Evolutionary conservation across 164 flowering plant species (phyloP), one percentile per base, ranked within the genome.

Genomic region (Paratinospora sagittata): DNA sequence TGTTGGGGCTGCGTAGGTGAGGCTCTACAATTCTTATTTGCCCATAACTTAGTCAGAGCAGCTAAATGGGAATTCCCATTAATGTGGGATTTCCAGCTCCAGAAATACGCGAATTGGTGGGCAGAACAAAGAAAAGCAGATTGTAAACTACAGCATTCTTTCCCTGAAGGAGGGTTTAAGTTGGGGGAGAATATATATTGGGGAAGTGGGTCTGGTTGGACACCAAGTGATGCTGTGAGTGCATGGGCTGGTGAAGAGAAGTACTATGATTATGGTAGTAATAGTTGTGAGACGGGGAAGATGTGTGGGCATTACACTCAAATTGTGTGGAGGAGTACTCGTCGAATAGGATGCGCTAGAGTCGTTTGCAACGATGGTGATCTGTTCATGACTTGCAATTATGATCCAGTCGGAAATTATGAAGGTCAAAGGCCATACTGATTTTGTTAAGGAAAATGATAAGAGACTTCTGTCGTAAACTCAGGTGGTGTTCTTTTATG

Each of bases 291-390:
- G 33, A 75, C 11, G 0, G 90, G 85, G 0, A 76, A 87, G 43
- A 65, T 82, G 82, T 95, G 98, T 73, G 97, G 97, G 2, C 97
- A 92, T 74, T 94, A 90, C 64, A 94, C 98, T 0, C 98, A 94
- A 71, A 83, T 94, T 41, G 97, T 94, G 55, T 95, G 98, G 98
- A 84, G 57, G 77, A 78, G 4, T 21, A 95, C 93, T 2, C 72
- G 86, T 63, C 73, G 85, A 14, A 13, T 95, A 57, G 98, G 97
- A 23, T 95, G 97, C 57, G 92, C 96, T 45, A 79, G 96, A 19
- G 85, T 84, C 52, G 83, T 85, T 30, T 95, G 98, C 67, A 86
- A 87, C 27, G 79, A 63, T 68, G 97, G 97, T 1, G 97, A 88
- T 79, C 85, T 88, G 73, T 94, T 92, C 65, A 95, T 95, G 86